Percentiles rank a stretch among this genome's conserved stretches.
phyloP scores from a whole-genome alignment of 495 filamentous ascomycete species.

The Chaetomidium leptoderma region DNA sequence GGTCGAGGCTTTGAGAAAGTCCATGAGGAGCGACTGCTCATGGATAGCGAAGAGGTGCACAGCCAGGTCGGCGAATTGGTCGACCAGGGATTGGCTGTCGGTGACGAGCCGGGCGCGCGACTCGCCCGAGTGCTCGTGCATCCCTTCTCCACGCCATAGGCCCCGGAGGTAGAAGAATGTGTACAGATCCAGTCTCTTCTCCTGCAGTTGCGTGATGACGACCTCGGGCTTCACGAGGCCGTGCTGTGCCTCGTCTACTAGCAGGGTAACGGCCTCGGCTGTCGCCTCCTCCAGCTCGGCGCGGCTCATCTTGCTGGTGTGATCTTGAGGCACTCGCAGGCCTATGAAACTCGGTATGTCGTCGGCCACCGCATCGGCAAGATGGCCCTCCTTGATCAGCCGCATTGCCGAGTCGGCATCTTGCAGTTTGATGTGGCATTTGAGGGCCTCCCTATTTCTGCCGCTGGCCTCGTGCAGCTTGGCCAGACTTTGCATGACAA shows the following conservation, averaged over 20 bases:
- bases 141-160: constrained; percentile 71
- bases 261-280: constrained; percentile 73
- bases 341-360: constrained; percentile 86
- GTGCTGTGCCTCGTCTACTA: constrained; percentile 85
- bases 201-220: constrained; percentile 70
- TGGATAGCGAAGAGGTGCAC: constrained; percentile 81
- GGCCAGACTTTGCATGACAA: constrained; percentile 75
- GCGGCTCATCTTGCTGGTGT: constrained; percentile 59
- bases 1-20: constrained; percentile 78
- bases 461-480: constrained; percentile 76
- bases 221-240: constrained; percentile 75
- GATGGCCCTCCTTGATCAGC: constrained; percentile 74
- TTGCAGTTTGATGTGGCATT: constrained; percentile 82
- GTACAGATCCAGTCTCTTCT: constrained; percentile 57
- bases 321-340: constrained; percentile 72
- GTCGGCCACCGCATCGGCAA: constrained; percentile 80
- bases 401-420: constrained; percentile 85
- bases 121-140: constrained; percentile 39
- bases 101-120: constrained; percentile 43
- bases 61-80: constrained; percentile 78
- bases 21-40: constrained; percentile 72
- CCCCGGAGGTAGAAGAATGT: constrained; percentile 87
- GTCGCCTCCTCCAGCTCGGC: constrained; percentile 72
- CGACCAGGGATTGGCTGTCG: constrained; percentile 73
- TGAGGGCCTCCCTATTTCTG: constrained; percentile 74